phyloP scores from a whole-genome alignment of 2,329 filamentous ascomycete species.

The Colletotrichum somersetense region DNA sequence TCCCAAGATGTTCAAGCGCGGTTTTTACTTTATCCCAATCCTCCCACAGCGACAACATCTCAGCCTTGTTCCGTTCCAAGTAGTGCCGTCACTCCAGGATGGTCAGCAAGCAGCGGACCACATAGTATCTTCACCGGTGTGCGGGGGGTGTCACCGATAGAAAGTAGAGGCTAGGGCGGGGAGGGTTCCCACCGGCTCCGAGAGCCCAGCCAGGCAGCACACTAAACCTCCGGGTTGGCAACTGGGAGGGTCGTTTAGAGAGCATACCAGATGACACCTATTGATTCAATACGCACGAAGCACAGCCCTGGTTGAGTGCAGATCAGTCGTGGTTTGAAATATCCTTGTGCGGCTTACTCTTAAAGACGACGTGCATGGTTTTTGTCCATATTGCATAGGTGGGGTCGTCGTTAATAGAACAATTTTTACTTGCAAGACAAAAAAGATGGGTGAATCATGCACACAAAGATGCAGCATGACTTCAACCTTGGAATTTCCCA shows the following conservation, averaged over 20 bases:
- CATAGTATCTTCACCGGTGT: no score
- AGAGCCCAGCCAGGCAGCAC: not conserved
- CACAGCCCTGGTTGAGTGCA: not conserved
- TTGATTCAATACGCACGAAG: not conserved
- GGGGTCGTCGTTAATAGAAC: not conserved
- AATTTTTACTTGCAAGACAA: not conserved
- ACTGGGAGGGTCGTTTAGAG: not conserved
- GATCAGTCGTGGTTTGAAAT: not conserved
- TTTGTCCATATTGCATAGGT: not conserved
- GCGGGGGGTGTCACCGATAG: not conserved
- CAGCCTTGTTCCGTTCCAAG: not conserved
- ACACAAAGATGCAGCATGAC: no score
- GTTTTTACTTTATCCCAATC: not conserved
- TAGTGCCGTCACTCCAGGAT: no score
- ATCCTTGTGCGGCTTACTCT: not conserved
- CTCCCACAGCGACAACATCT: not conserved
- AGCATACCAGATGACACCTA: not conserved
- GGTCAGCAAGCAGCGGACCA: no score
- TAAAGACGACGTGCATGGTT: no score
- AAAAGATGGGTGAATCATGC: not conserved
- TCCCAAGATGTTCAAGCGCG: not conserved
- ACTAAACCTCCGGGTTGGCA: not conserved
- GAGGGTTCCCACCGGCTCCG: not conserved
- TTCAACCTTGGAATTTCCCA: not conserved
- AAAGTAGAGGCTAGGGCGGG: not conserved